These are phyloP conservation scores for Colletotrichum musae DNA, from an alignment of 2,329 filamentous ascomycete species.

Conservation along the genomic window DNA sequence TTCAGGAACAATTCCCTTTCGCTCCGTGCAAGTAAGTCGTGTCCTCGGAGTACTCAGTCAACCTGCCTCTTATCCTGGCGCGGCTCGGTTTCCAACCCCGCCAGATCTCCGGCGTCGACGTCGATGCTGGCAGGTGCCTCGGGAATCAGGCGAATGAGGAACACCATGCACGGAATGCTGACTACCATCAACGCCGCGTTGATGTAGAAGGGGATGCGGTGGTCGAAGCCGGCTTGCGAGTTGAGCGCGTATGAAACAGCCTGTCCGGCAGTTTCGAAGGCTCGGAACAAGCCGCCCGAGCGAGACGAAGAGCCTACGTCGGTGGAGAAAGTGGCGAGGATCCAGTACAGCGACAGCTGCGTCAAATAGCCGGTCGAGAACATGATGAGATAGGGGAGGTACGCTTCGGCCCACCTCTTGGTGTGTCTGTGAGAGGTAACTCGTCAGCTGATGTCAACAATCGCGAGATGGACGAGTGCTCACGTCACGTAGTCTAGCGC, in stretches of 20 bases:
- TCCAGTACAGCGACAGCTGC: conserved; percentile 51
- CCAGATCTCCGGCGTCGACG: conserved; percentile 24
- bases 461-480: not conserved
- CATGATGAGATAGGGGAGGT: conserved; percentile 28
- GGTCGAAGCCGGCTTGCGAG: conserved; percentile 40
- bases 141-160: conserved; percentile 26
- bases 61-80: not conserved
- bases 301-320: conserved; percentile 50
- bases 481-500: conserved; percentile 22
- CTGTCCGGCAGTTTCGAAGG: conserved; percentile 49
- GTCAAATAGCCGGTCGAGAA: conserved; percentile 31
- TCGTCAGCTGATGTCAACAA: not conserved
- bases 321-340: conserved; percentile 52
- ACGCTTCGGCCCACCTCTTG: conserved; percentile 32
- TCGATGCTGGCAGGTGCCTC: conserved; percentile 26
- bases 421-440: not conserved
- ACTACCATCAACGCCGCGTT: conserved; percentile 16
- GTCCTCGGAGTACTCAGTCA: too few species aligned
- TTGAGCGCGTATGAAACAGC: conserved; percentile 50
- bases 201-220: conserved; percentile 8
- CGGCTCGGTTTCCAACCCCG: not conserved
- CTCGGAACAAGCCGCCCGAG: conserved; percentile 48
- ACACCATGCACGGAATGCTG: conserved; percentile 26
- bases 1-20: too few species aligned
- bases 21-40: too few species aligned